Percentiles rank a stretch among this genome's conserved stretches.
These are phyloP conservation scores for Mariannaea elegans DNA, from an alignment of 2,329 filamentous ascomycete genomes.

Conservation along the genomic window DNA sequence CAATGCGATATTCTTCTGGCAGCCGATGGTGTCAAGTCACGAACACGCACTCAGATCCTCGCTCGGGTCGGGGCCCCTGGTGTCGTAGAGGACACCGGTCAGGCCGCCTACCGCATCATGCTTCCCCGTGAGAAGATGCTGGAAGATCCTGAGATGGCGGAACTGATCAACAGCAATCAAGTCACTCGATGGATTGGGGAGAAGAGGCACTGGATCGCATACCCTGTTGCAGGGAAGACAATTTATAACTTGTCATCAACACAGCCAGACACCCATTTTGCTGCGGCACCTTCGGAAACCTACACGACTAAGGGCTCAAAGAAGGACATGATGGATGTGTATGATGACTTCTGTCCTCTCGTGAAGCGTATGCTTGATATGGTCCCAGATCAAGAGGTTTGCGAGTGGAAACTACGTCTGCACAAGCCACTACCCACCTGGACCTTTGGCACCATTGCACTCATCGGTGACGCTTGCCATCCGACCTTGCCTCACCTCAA, in stretches of 20 bases:
- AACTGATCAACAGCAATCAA: conserved; percentile 71
- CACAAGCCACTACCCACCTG: conserved; percentile 66
- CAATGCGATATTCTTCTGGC: conserved; percentile 63
- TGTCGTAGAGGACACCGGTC: conserved; percentile 73
- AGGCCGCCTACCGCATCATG: conserved; percentile 84
- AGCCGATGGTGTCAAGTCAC: conserved; percentile 65
- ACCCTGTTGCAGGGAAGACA: conserved; percentile 73
- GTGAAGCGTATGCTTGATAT: conserved; percentile 67
- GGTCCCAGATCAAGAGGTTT: conserved; percentile 69
- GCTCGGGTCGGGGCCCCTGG: conserved; percentile 58
- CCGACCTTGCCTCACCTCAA: conserved; percentile 73
- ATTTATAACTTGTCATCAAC: conserved; percentile 72
- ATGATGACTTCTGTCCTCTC: conserved; percentile 67
- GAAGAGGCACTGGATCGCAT: conserved; percentile 80
- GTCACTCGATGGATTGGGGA: conserved; percentile 81
- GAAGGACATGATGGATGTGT: conserved; percentile 68
- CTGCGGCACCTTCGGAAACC: conserved; percentile 63
- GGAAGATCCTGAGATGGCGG: conserved; percentile 72
- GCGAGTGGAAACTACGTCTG: conserved; percentile 71
- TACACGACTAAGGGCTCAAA: conserved; percentile 73
- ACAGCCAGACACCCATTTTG: conserved; percentile 69
- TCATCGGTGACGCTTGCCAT: conserved; percentile 73
- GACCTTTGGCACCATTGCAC: conserved; percentile 63
- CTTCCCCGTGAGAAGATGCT: conserved; percentile 73
- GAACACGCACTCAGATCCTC: conserved; percentile 62